These are phyloP conservation scores for Chlamydomonas schloesseri DNA, from an alignment of 139 green algal species.

Conservation along the genomic window DNA sequence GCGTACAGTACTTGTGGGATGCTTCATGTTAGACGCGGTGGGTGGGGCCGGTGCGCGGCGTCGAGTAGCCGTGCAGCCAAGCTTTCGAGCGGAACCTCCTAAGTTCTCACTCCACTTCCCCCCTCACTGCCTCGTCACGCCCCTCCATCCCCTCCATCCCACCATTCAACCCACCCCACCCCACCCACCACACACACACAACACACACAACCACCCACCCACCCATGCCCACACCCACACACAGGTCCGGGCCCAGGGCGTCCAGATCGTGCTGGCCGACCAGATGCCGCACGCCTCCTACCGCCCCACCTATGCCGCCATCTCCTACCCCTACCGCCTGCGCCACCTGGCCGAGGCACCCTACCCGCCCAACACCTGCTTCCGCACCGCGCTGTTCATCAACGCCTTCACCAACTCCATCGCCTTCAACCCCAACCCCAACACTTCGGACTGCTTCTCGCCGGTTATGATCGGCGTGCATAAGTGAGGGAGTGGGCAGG, in stretches of 20 bases:
- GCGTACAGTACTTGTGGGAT: too few relatives aligned
- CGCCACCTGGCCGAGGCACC: constrained; percentile 35
- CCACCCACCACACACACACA: too few relatives aligned
- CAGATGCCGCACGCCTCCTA: constrained; percentile 44
- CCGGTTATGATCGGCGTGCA: constrained; percentile 33
- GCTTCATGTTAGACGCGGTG: too few relatives aligned
- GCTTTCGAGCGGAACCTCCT: too few relatives aligned
- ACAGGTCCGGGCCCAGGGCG: constrained; percentile 8
- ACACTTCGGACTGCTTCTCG: constrained; percentile 34
- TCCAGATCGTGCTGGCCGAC: constrained; percentile 30
- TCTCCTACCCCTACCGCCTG: constrained; percentile 46
- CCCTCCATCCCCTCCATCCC: neutral
- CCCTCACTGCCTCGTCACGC: too few relatives aligned
- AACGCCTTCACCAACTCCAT: constrained; percentile 47
- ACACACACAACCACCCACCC: neutral
- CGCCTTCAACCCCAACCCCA: constrained; percentile 33
- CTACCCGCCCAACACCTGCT: constrained; percentile 47
- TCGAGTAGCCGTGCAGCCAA: too few relatives aligned
- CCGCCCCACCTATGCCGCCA: constrained; percentile 44
- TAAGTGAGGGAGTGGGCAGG: neutral
- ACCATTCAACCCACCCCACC: too few relatives aligned
- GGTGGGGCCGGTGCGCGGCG: too few relatives aligned
- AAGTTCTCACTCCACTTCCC: too few relatives aligned
- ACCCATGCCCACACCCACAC: too few relatives aligned
- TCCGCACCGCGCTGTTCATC: constrained; percentile 43